A percentile compares a stretch with the other conserved stretches of the same genome.
These are phyloP conservation scores for Pugionium dolabratum DNA, from an alignment of 345 rosid genomes.

Conservation along the genomic window DNA sequence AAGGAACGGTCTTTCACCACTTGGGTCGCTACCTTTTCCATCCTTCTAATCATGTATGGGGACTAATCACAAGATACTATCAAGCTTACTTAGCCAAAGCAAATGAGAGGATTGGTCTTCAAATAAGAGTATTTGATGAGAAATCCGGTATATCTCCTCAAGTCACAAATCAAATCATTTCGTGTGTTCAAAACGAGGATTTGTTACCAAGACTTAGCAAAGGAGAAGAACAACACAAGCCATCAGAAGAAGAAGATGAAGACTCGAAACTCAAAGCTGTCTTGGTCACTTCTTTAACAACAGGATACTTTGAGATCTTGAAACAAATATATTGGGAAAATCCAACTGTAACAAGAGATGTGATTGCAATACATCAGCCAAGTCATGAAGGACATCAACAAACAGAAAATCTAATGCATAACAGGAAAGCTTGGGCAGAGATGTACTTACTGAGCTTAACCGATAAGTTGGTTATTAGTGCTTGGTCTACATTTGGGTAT, in stretches of 20 bases:
- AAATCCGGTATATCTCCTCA: conserved; percentile 48
- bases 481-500: conserved; percentile 80
- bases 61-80: conserved; percentile 64
- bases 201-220: conserved; percentile 51
- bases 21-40: conserved; percentile 71
- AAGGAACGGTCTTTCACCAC: conserved; percentile 61
- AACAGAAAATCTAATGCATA: conserved; percentile 57
- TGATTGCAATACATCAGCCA: conserved; percentile 60
- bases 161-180: conserved; percentile 58
- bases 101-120: conserved; percentile 70
- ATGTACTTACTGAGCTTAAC: conserved; percentile 66
- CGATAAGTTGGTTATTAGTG: conserved; percentile 61
- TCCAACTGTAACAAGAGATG: conserved; percentile 59
- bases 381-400: conserved; percentile 75
- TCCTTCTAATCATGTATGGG: conserved; percentile 70
- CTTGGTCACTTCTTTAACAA: conserved; percentile 55
- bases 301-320: conserved; percentile 58
- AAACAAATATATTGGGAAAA: conserved; percentile 61
- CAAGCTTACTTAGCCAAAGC: conserved; percentile 61
- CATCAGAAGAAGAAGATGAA: conserved; percentile 29
- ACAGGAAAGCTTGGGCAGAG: conserved; percentile 73
- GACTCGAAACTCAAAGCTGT: conserved; percentile 52
- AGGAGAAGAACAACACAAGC: conserved; percentile 26
- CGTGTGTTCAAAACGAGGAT: conserved; percentile 51
- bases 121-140: conserved; percentile 57